phyloP scores from a whole-genome alignment of 164 flowering plant genomes.

The Stephania yunnanensis region DNA sequence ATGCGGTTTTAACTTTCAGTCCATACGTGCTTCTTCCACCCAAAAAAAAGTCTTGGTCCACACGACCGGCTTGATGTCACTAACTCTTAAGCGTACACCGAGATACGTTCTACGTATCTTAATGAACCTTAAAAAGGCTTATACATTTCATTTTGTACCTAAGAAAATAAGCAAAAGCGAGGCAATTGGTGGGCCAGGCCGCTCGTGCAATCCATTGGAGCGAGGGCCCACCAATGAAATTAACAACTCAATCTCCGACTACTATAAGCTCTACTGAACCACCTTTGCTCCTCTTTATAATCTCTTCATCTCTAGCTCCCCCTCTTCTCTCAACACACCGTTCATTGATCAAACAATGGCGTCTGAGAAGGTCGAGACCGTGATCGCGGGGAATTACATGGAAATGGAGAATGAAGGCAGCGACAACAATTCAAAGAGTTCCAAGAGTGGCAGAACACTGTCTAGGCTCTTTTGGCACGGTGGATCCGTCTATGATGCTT shows the following conservation, averaged over 20 bases:
- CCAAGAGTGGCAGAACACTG: constrained; percentile 11
- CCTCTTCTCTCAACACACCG: not conserved
- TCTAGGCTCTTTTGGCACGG: constrained; percentile 55
- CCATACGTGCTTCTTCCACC: too few relatives aligned
- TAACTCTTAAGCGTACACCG: not conserved
- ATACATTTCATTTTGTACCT: too few relatives aligned
- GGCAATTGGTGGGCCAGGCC: constrained; percentile 17
- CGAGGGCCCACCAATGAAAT: constrained; percentile 4
- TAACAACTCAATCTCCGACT: not conserved
- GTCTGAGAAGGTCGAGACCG: constrained; percentile 33
- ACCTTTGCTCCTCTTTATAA: constrained; percentile 5
- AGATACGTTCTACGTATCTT: not conserved
- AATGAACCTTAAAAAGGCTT: too few relatives aligned
- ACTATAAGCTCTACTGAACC: not conserved
- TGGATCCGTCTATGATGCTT: constrained; percentile 74
- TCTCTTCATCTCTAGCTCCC: not conserved
- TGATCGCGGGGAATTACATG: constrained; percentile 28
- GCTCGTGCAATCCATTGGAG: constrained; percentile 27
- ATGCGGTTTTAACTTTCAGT: too few relatives aligned
- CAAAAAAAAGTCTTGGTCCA: too few relatives aligned
- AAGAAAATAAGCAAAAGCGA: not conserved
- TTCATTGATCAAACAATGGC: constrained; percentile 16
- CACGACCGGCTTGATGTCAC: not conserved
- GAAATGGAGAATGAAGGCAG: constrained; percentile 26
- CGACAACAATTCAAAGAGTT: not conserved